Base-by-base conservation (phyloP, 2,329 filamentous ascomycete species). In the Cordyceps cicadae region DNA sequence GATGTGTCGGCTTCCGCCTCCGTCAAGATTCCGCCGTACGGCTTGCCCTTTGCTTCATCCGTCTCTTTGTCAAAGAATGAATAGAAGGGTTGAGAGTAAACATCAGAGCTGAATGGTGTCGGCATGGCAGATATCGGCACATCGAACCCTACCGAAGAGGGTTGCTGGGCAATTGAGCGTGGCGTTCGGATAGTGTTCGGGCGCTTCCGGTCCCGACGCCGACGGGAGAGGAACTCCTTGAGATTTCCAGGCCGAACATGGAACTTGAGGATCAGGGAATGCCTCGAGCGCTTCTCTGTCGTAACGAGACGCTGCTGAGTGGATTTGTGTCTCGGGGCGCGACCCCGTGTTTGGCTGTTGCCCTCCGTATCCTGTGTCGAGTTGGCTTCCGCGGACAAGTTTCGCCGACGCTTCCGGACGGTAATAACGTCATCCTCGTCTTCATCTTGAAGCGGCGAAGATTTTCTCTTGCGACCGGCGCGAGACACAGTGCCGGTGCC, bases 1-100 rank as follows among this genome's bases (percentile, higher is more conserved):
- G 89, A 87, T 0, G 94, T 99, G 69, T 97, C 93, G 1, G 92
- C 92, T 71, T 99, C 93, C 0, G 81, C 80, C 72, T 97, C 93
- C 0, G 84, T 89, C 32, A 99, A 79, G 56, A 99, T 96, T 1
- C 94, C 94, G 32, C 94, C 94, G 66, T 97, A 99, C 0, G 94
- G 94, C 71, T 96, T 97, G 54, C 89, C 89, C 71, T 95, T 96
- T 45, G 86, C 78, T 68, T 97, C 92, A 62, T 97, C 92, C 19
- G 86, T 86, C 67, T 97, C 93, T 65, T 89, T 90, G 66, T 97
- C 93, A 63, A 89, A 88, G 65, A 97, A 92, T 0, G 90, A 90
- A 67, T 93, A 93, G 69, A 95, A 93, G 1, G 90, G 89, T 63
- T 91, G 88, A 1, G 85, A 85, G 69, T 90, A 92, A 48, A 74